Percentiles rank a stretch among this genome's conserved stretches.
phyloP scores from a whole-genome alignment of 2,329 filamentous ascomycete genomes.

The Colletotrichum shisoi region DNA sequence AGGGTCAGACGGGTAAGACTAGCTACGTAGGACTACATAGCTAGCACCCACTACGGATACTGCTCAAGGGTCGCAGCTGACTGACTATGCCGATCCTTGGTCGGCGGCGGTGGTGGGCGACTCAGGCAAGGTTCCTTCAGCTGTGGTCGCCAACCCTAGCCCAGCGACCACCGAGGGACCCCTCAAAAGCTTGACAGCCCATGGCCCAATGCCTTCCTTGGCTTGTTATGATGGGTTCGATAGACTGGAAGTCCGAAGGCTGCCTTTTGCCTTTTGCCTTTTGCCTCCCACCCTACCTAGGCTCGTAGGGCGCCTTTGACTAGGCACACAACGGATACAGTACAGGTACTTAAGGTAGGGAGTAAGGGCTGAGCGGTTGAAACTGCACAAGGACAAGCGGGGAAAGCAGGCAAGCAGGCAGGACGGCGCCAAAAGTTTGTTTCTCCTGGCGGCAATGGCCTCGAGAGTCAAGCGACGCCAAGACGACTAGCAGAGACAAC shows the following conservation, averaged over 20 bases:
- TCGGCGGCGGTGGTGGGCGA: neutral
- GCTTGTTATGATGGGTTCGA: neutral
- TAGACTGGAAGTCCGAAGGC: neutral
- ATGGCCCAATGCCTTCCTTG: neutral
- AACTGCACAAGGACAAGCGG: neutral
- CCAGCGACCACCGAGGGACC: neutral
- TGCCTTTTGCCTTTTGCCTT: neutral
- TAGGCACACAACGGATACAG: too few species aligned
- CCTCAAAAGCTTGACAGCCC: neutral
- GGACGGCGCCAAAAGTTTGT: constrained; percentile 6
- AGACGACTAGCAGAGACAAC: constrained; percentile 1
- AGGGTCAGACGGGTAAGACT: neutral
- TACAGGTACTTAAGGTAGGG: neutral
- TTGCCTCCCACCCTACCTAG: neutral
- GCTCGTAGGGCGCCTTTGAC: too few species aligned
- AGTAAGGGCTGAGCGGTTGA: neutral
- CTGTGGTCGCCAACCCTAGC: too few species aligned
- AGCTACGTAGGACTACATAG: too few species aligned
- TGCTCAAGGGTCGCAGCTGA: constrained; percentile 19
- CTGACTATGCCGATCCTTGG: constrained; percentile 15
- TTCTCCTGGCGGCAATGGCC: neutral
- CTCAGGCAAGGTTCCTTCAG: neutral
- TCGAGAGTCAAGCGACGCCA: constrained; percentile 10
- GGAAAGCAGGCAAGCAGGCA: neutral
- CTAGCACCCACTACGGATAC: constrained; percentile 12